Base-by-base conservation (phyloP, 345 rosid species). In the Hypericum androsaemum region DNA sequence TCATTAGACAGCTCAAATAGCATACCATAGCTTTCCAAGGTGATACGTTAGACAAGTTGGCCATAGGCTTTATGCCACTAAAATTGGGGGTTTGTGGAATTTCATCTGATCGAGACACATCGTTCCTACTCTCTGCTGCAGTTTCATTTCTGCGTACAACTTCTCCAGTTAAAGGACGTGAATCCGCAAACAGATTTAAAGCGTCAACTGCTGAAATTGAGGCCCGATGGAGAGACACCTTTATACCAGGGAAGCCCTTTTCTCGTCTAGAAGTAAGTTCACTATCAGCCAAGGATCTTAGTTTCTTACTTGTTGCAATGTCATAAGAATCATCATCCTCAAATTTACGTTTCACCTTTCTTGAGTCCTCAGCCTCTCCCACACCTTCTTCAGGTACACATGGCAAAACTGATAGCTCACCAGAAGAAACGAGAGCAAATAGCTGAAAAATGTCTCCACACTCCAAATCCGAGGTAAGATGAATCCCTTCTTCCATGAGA, bases 161-260 rank as follows among this genome's bases (percentile, higher is more conserved):
- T 16, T 71, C 72, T 47, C 50, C 49, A 4, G 37, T 39, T 61
- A 43, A 15, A 67, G 72, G 64, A 47, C 54, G 71, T 59, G 58
- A 66, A 61, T 73, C 69, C 57, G 68, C 80, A 64, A 79, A 74
- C 65, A 81, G 59, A 41, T 80, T 84, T 44, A 88, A 35, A 50
- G 80, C 61, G 45, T 65, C 58, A 53, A 75, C 62, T 12, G 73
- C 64, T 44, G 49, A 67, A 56, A 87, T 46, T 44, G 61, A 62
- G 57, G 71, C 71, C 50, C 83, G 77, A 36, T 57, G 70, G 51
- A 85, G 56, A 62, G 71, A 76, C 22, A 88, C 78, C 61, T 55
- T 55, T 56, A 92, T 78, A 52, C 96, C 95, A 52, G 98, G 98
- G 71, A 84, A 92, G 13, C 98, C 98, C 70, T 92, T 92, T 69